These are phyloP conservation scores for Coniferiporia sulphurascens DNA, from an alignment of 1,284 basidiomycete genomes.

Conservation along the genomic window DNA sequence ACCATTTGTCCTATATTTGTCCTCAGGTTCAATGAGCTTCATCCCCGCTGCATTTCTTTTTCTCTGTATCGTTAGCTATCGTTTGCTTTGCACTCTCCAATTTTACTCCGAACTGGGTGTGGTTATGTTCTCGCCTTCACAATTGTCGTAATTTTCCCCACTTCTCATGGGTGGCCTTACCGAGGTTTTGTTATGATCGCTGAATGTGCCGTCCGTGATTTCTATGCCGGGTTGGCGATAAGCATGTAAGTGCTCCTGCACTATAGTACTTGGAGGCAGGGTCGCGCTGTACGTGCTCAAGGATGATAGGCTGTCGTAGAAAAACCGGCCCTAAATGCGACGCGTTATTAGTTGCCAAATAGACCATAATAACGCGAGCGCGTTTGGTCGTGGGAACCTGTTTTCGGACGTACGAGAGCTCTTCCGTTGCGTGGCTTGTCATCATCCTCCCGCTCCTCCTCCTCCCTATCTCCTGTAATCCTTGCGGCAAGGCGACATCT, in stretches of 20 bases:
- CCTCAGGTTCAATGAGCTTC: too few species aligned
- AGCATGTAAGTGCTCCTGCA: too few species aligned
- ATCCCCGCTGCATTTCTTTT: background rate
- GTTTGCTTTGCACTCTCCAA: background rate
- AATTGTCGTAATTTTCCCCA: too few species aligned
- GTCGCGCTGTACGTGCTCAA: too few species aligned
- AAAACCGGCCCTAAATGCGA: background rate
- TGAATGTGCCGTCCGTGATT: too few species aligned
- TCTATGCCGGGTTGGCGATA: too few species aligned
- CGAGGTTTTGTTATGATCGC: too few species aligned
- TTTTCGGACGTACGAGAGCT: background rate
- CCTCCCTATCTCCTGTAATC: background rate
- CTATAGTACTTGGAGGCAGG: too few species aligned
- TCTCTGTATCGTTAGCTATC: background rate
- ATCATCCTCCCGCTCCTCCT: background rate
- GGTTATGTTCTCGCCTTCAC: too few species aligned
- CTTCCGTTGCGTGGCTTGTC: background rate
- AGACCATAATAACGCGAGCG: background rate
- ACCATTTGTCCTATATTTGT: too few species aligned
- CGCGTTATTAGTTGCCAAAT: background rate
- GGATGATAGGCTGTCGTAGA: background rate
- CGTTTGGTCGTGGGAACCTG: background rate
- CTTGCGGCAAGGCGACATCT: background rate
- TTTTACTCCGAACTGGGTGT: background rate
- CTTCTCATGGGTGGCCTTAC: too few species aligned